Evolutionary conservation across 495 filamentous ascomycete species (phyloP).

Genomic region (Podospora pseudopauciseta): DNA sequence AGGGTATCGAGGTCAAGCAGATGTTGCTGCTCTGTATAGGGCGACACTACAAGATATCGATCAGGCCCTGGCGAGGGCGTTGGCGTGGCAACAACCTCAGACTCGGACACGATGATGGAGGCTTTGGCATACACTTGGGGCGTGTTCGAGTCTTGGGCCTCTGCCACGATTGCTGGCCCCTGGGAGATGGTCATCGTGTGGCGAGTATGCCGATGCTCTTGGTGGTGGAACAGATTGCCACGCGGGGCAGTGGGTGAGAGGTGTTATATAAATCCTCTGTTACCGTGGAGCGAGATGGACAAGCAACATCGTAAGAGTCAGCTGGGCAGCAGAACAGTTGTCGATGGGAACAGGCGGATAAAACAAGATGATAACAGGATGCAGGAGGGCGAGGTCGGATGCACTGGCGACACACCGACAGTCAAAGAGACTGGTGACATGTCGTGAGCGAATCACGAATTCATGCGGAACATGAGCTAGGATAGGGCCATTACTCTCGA

Average conservation of each 20-base stretch:
- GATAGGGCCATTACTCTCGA: neutral
- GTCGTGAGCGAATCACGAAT: conserved; percentile 26
- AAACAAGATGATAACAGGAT: neutral
- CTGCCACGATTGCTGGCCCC: conserved; percentile 14
- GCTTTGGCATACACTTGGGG: conserved; percentile 11
- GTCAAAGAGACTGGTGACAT: conserved; percentile 23
- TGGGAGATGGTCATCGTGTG: conserved; percentile 23
- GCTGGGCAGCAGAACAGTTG: neutral
- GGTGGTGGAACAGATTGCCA: neutral
- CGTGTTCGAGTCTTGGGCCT: conserved; percentile 7
- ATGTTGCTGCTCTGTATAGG: conserved; percentile 64
- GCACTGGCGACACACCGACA: conserved; percentile 9
- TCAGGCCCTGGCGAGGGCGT: conserved; percentile 1
- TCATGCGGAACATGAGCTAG: conserved; percentile 11
- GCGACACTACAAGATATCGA: conserved; percentile 62
- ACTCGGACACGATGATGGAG: conserved; percentile 11
- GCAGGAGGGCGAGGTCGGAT: conserved; percentile 14
- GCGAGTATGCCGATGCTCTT: neutral
- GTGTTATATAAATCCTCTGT: neutral
- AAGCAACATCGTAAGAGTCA: too few species aligned
- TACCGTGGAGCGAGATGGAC: neutral
- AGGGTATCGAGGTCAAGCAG: conserved; percentile 67
- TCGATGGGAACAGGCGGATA: neutral
- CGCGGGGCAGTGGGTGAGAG: neutral
- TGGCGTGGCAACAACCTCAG: neutral